Percentiles rank a stretch among this genome's conserved stretches.
phyloP scores from a whole-genome alignment of 345 rosid species.

The Sisymbrium altissimum region DNA sequence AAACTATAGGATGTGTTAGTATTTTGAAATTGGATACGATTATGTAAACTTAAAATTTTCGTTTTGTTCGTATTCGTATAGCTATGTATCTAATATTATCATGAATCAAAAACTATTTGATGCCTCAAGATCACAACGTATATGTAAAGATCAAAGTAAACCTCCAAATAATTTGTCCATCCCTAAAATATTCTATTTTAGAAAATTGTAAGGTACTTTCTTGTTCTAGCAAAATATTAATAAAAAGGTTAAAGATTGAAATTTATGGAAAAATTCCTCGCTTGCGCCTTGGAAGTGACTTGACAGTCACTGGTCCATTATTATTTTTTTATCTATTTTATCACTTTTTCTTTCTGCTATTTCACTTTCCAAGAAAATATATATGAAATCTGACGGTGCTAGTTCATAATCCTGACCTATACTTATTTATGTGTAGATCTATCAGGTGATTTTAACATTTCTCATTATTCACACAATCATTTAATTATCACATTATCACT shows the following conservation, averaged over 20 bases:
- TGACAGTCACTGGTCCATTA: conserved; percentile 25
- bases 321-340: neutral
- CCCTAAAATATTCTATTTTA: neutral
- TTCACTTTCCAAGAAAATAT: conserved; percentile 33
- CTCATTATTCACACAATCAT: neutral
- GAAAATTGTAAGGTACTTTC: neutral
- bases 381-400: conserved; percentile 11
- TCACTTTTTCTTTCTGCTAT: conserved; percentile 24
- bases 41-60: too few relatives aligned
- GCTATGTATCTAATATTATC: too few relatives aligned
- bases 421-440: neutral
- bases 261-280: neutral
- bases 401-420: conserved; percentile 12
- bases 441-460: neutral
- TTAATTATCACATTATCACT: too few relatives aligned
- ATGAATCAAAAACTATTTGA: too few relatives aligned
- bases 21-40: neutral
- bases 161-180: neutral
- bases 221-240: neutral
- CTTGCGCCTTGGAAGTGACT: conserved; percentile 35
- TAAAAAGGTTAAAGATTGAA: neutral
- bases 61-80: too few relatives aligned
- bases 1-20: too few relatives aligned
- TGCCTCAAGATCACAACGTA: neutral
- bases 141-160: neutral